Conservation (phyloP, 768 basidiomycete genomes). For the Tricholoma bakamatsutake region DNA sequence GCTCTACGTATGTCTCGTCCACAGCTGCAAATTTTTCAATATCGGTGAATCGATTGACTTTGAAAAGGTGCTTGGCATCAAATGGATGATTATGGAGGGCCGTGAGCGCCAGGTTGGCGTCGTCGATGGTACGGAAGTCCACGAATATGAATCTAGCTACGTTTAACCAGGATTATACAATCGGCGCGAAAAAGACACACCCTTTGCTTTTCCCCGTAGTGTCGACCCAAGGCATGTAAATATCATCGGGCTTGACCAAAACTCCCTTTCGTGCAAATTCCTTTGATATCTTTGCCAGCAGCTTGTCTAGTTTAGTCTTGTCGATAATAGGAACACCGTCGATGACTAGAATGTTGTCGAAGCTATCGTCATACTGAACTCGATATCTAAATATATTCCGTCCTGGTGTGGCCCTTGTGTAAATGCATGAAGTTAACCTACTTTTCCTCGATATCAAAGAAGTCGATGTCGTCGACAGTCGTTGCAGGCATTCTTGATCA, state of each 20-base stretch:
- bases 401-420: background rate
- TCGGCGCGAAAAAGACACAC: slow-evolving; percentile 37
- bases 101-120: slow-evolving; percentile 61
- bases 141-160: slow-evolving; percentile 70
- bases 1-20: slow-evolving; percentile 76
- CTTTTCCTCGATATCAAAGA: slow-evolving; percentile 86
- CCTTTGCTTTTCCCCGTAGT: slow-evolving; percentile 84
- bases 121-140: slow-evolving; percentile 66
- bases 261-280: slow-evolving; percentile 81
- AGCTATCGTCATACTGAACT: slow-evolving; percentile 75
- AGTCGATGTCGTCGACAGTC: slow-evolving; percentile 71
- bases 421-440: slow-evolving; percentile 25
- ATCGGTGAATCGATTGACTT: slow-evolving; percentile 83
- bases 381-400: slow-evolving; percentile 55
- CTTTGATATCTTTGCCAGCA: slow-evolving; percentile 76
- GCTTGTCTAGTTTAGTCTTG: slow-evolving; percentile 73
- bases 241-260: slow-evolving; percentile 66
- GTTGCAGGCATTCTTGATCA: slow-evolving; percentile 40
- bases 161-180: background rate
- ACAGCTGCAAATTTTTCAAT: slow-evolving; percentile 77
- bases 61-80: slow-evolving; percentile 82
- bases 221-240: slow-evolving; percentile 88
- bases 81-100: slow-evolving; percentile 76
- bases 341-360: slow-evolving; percentile 89
- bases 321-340: slow-evolving; percentile 93